Evolutionary conservation across 75 land plant genomes (phyloP).

Genomic region (Azolla pinnata): DNA sequence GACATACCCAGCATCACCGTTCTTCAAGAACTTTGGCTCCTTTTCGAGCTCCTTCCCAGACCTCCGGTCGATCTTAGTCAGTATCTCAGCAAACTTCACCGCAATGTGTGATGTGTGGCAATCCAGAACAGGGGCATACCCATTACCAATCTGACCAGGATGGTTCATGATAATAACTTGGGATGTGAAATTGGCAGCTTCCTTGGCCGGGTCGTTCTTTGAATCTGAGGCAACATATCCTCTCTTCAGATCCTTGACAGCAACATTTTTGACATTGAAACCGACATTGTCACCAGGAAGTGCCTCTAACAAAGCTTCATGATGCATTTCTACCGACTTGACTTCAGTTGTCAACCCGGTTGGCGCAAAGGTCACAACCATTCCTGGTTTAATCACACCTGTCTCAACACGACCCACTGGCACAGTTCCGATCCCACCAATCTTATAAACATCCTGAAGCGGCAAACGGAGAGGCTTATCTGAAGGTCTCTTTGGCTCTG

Average conservation of each 20-base stretch:
- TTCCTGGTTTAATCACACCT: slow-evolving; percentile 37
- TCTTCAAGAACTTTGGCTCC: slow-evolving; percentile 43
- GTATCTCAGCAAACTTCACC: slow-evolving; percentile 32
- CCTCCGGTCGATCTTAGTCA: slow-evolving; percentile 39
- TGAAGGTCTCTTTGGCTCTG: slow-evolving; percentile 40
- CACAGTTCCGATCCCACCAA: slow-evolving; percentile 47
- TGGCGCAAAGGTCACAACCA: slow-evolving; percentile 30
- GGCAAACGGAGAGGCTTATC: slow-evolving; percentile 42
- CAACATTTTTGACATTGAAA: slow-evolving; percentile 43
- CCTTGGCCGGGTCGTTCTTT: slow-evolving; percentile 48
- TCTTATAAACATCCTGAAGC: slow-evolving; percentile 47
- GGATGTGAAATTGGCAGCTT: slow-evolving; percentile 38
- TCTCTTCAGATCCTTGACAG: slow-evolving; percentile 44
- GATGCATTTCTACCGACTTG: slow-evolving; percentile 29
- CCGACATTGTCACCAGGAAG: slow-evolving; percentile 26
- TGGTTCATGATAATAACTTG: slow-evolving; percentile 27
- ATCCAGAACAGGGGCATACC: slow-evolving; percentile 13
- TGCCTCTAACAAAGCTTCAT: slow-evolving; percentile 14
- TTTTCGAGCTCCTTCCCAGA: slow-evolving; percentile 43
- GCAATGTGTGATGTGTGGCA: slow-evolving; percentile 14
- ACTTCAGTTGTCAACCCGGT: slow-evolving; percentile 26
- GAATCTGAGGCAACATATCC: slow-evolving; percentile 44
- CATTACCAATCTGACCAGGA: slow-evolving; percentile 11
- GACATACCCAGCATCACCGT: slow-evolving; percentile 58
- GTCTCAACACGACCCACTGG: slow-evolving; percentile 54